phyloP scores from a whole-genome alignment of 1,284 basidiomycete genomes.

The Cutaneotrichosporon cyanovorans region DNA sequence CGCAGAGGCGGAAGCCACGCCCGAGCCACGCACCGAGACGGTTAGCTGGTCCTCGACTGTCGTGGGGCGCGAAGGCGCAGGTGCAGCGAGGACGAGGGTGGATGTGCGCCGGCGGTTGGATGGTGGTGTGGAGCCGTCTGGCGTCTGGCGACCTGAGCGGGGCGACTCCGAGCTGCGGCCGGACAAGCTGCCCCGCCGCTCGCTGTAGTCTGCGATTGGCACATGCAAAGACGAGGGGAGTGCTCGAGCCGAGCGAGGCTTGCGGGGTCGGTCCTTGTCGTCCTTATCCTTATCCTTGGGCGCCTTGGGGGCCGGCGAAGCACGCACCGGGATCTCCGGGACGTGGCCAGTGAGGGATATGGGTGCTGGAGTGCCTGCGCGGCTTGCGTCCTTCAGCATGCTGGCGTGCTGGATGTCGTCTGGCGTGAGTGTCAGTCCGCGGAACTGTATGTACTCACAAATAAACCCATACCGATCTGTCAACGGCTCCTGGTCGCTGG shows the following conservation, averaged over 20 bases:
- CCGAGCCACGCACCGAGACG: conserved; percentile 35
- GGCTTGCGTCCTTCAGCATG: conserved; percentile 63
- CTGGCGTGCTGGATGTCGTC: conserved; percentile 74
- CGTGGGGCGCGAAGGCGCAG: conserved; percentile 42
- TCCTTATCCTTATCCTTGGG: not conserved
- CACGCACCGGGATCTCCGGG: not conserved
- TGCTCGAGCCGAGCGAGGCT: not conserved
- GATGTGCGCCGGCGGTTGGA: not conserved
- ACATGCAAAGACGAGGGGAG: conserved; percentile 1
- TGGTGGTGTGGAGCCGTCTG: not conserved
- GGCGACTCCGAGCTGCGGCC: conserved; percentile 1
- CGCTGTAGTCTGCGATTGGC: conserved; percentile 1
- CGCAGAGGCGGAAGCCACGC: conserved; percentile 17
- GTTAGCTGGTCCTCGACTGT: conserved; percentile 39
- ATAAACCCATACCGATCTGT: conserved; percentile 95
- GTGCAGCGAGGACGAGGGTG: conserved; percentile 30
- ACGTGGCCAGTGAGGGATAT: conserved; percentile 34
- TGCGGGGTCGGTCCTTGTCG: not conserved
- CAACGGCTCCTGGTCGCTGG: conserved; percentile 57
- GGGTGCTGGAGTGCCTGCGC: conserved; percentile 34
- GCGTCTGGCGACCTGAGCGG: conserved; percentile 2
- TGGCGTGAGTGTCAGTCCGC: conserved; percentile 39
- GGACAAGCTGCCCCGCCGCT: not conserved
- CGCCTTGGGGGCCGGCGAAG: not conserved
- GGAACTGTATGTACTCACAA: conserved; percentile 53